Evolutionary conservation across 805 yeast genomes (phyloP).

Genomic region (Candida quercuum): DNA sequence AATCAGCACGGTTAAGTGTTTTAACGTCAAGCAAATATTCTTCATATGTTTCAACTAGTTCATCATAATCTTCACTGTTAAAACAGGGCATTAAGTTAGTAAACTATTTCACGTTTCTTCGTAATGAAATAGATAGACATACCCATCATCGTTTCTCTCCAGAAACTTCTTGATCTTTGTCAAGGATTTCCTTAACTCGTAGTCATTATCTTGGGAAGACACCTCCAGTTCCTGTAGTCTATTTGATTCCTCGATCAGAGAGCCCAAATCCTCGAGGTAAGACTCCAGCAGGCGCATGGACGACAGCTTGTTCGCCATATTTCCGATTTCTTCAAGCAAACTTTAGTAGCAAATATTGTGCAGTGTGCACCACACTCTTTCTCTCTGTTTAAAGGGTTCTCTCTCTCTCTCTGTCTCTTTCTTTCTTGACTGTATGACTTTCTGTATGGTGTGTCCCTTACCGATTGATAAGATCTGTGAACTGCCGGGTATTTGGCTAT

Average conservation of each 20-base stretch:
- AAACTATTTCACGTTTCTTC: neutral
- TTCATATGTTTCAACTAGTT: slow-evolving; percentile 19
- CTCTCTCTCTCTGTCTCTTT: too few relatives aligned
- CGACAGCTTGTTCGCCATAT: slow-evolving; percentile 10
- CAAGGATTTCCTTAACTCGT: slow-evolving; percentile 18
- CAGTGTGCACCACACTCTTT: too few relatives aligned
- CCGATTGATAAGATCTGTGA: too few relatives aligned
- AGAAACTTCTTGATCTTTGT: slow-evolving; percentile 19
- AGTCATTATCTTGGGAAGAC: slow-evolving; percentile 15
- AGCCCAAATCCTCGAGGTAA: slow-evolving; percentile 21
- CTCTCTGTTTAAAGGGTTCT: too few relatives aligned
- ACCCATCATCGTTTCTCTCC: slow-evolving; percentile 24
- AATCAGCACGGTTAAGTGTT: slow-evolving; percentile 14
- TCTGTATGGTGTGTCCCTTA: too few relatives aligned
- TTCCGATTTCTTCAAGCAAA: too few relatives aligned
- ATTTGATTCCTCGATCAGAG: slow-evolving; percentile 18
- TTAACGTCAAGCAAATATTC: slow-evolving; percentile 7
- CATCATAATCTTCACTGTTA: slow-evolving; percentile 20
- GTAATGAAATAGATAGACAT: slow-evolving; percentile 1
- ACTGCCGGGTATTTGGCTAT: too few relatives aligned
- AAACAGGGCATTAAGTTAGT: slow-evolving; percentile 4
- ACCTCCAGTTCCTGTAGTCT: slow-evolving; percentile 13
- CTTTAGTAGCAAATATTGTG: too few relatives aligned
- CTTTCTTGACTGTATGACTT: too few relatives aligned
- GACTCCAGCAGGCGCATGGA: slow-evolving; percentile 22